Evolutionary conservation across 1,139 yeast species (phyloP).

Genomic region (Candida sanyaensis): DNA sequence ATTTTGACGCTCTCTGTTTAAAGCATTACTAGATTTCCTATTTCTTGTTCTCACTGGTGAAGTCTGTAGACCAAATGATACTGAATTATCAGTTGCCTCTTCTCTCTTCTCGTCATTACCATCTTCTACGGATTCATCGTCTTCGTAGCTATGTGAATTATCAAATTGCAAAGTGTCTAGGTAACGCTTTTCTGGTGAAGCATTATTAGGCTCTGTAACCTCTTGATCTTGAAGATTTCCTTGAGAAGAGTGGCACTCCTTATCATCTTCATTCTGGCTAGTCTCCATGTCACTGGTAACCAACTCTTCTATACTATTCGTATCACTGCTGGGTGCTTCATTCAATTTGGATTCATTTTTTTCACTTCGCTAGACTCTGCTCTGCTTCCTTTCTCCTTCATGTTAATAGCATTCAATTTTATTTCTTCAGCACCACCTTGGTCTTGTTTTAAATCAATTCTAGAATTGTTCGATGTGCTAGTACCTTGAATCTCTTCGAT

Average conservation of each 20-base stretch:
- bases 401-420: constrained; percentile 12
- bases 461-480: constrained; percentile 8
- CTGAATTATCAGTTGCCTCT: neutral
- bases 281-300: neutral
- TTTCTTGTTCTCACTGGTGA: constrained; percentile 3
- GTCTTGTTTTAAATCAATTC: constrained; percentile 14
- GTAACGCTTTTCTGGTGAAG: neutral
- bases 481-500: constrained; percentile 7
- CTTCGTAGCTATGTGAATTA: neutral
- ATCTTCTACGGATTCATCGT: neutral
- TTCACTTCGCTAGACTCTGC: too few species aligned
- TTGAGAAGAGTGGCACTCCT: too few species aligned
- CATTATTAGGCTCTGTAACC: neutral
- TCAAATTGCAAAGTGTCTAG: neutral
- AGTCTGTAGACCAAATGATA: neutral
- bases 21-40: neutral
- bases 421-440: constrained; percentile 19
- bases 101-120: neutral
- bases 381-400: too few species aligned
- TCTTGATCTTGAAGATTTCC: too few species aligned
- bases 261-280: neutral
- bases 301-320: neutral
- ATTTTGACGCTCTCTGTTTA: neutral
- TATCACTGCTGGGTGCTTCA: neutral
- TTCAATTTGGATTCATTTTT: too few species aligned